A percentile compares a stretch with the other conserved stretches of the same genome.
Conservation (phyloP, 2,329 filamentous ascomycete species). For the Zasmidium angulare region DNA sequence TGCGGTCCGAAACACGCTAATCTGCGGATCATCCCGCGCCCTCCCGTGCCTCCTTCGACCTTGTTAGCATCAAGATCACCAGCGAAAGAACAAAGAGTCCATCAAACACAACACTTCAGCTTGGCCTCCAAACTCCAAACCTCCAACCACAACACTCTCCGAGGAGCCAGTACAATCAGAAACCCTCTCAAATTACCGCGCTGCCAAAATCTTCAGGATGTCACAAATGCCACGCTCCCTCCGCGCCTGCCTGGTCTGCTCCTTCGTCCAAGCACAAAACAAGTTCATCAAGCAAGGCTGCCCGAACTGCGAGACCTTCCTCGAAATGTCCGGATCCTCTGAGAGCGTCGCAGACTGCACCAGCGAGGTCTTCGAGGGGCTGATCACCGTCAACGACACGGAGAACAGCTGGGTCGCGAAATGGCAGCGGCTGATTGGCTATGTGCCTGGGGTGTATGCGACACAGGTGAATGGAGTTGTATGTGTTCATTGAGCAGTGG, state of each 20-base stretch:
- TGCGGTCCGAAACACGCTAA: no score
- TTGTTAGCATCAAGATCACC: no score
- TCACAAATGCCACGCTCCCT: slow-evolving; percentile 64
- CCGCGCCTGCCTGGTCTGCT: slow-evolving; percentile 98
- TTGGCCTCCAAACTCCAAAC: background rate
- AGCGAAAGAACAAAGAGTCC: no score
- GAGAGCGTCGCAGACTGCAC: slow-evolving; percentile 92
- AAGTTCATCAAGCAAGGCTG: slow-evolving; percentile 86
- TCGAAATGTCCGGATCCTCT: slow-evolving; percentile 69
- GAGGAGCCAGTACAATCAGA: no score
- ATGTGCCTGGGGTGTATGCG: slow-evolving; percentile 87
- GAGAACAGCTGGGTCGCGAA: slow-evolving; percentile 88
- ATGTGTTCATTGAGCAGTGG: slow-evolving; percentile 36
- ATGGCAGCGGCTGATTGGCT: slow-evolving; percentile 88
- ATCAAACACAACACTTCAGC: background rate
- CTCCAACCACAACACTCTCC: background rate
- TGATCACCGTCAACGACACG: slow-evolving; percentile 84
- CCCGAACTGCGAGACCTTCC: slow-evolving; percentile 93
- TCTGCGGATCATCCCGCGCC: no score
- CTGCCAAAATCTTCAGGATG: slow-evolving; percentile 35
- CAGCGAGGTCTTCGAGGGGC: slow-evolving; percentile 90
- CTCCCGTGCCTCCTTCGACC: no score
- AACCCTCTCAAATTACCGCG: no score
- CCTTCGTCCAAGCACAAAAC: slow-evolving; percentile 78
- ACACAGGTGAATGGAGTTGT: slow-evolving; percentile 86